A percentile compares a stretch with the other conserved stretches of the same genome.
These are phyloP conservation scores for Candida patagonica DNA, from an alignment of 805 yeast species.

Conservation along the genomic window DNA sequence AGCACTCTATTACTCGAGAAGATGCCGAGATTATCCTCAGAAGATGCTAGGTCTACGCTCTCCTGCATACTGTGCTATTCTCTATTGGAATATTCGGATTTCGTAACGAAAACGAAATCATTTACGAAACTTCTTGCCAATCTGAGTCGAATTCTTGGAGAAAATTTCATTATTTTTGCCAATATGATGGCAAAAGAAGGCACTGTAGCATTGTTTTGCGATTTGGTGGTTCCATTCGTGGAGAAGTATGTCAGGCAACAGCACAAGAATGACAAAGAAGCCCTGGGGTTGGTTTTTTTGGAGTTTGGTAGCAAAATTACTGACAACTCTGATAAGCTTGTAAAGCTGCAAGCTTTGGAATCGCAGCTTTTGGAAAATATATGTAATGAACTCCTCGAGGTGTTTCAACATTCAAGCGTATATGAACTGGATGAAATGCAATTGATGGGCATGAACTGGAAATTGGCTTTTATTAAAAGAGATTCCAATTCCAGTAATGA, in stretches of 20 bases:
- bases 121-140: slow-evolving; percentile 5
- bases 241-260: slow-evolving; percentile 2
- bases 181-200: slow-evolving; percentile 7
- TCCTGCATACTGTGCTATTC: slow-evolving; percentile 7
- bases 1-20: not conserved
- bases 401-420: no score
- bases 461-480: no score
- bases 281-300: no score
- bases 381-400: no score
- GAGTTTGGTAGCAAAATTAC: no score
- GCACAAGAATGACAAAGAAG: no score
- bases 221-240: slow-evolving; percentile 1
- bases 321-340: no score
- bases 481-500: no score
- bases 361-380: no score
- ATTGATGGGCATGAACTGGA: no score
- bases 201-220: slow-evolving; percentile 13
- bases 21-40: not conserved
- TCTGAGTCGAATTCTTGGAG: slow-evolving; percentile 1
- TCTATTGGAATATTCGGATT: slow-evolving; percentile 15
- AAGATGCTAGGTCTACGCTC: not conserved
- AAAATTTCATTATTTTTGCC: slow-evolving; percentile 17
- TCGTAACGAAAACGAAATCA: slow-evolving; percentile 13
- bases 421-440: no score
- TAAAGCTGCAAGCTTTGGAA: no score